Conservation (phyloP, 495 filamentous ascomycete genomes). For the Tuber borchii region DNA sequence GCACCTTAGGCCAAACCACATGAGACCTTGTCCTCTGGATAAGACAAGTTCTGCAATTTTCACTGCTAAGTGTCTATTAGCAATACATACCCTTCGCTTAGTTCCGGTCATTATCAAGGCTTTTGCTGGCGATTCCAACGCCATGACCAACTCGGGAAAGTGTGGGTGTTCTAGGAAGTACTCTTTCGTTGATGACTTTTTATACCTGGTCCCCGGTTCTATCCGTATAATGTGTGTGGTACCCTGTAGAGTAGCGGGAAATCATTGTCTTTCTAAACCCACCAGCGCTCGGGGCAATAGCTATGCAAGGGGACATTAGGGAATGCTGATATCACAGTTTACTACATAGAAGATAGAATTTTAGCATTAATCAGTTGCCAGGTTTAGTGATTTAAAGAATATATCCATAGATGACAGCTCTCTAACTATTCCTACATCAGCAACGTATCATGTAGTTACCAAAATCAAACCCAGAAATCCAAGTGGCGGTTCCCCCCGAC, state of each 20-base stretch:
- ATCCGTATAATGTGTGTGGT: no score
- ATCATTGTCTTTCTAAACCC: no score
- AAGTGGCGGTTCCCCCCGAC: neutral
- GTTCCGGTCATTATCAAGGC: neutral
- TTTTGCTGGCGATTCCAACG: no score
- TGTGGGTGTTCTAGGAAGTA: no score
- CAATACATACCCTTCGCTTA: neutral
- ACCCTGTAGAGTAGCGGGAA: no score
- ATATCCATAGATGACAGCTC: neutral
- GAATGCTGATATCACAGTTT: neutral
- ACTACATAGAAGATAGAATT: neutral
- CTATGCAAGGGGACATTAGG: neutral
- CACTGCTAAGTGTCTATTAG: neutral
- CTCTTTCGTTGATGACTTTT: no score
- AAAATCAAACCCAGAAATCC: neutral
- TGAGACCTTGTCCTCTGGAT: neutral
- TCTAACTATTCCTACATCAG: neutral
- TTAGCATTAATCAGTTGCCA: neutral
- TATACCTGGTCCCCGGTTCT: no score
- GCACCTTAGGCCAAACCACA: neutral
- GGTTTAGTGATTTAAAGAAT: neutral
- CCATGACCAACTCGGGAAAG: no score
- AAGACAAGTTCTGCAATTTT: no score
- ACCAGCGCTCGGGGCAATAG: neutral
- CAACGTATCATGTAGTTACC: neutral